These are phyloP conservation scores for Huntiella omanensis DNA, from an alignment of 2,329 filamentous ascomycete genomes.

Conservation along the genomic window DNA sequence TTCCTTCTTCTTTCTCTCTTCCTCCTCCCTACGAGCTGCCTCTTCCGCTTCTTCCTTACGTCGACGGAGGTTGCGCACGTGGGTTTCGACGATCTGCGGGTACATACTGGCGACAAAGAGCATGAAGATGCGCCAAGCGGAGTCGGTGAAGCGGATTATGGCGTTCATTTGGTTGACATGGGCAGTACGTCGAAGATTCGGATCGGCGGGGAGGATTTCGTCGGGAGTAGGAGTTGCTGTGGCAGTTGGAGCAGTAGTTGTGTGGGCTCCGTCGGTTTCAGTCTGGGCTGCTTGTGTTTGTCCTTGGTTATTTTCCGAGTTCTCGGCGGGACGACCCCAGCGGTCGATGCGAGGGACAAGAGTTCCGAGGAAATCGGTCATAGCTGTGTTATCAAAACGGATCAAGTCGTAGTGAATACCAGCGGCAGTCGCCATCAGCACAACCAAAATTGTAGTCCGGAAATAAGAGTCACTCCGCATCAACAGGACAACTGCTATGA, in stretches of 20 bases:
- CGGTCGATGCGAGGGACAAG: constrained; percentile 26
- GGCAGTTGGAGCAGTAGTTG: no score
- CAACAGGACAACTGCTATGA: no score
- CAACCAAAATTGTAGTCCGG: not conserved
- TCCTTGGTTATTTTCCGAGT: constrained; percentile 16
- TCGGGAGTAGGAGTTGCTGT: constrained; percentile 14
- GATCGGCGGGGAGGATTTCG: constrained; percentile 14
- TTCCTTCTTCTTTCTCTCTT: constrained; percentile 3
- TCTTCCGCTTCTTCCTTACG: constrained; percentile 15
- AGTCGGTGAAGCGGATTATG: constrained; percentile 24
- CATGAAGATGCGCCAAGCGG: constrained; percentile 36
- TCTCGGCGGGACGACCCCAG: constrained; percentile 20
- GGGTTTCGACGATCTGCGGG: constrained; percentile 45
- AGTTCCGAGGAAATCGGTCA: constrained; percentile 31
- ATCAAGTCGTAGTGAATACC: constrained; percentile 30
- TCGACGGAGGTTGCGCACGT: constrained; percentile 30
- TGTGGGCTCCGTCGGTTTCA: no score
- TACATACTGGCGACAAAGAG: constrained; percentile 48
- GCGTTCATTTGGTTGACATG: constrained; percentile 27
- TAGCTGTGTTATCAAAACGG: constrained; percentile 35
- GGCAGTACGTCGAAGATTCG: constrained; percentile 29
- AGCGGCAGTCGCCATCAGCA: constrained; percentile 2
- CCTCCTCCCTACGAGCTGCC: constrained; percentile 14
- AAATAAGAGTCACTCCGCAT: no score
- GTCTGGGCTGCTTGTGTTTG: no score